Percentiles rank a stretch among this genome's conserved stretches.
Evolutionary conservation across 768 basidiomycete species (phyloP).

Genomic region (Cyclocybe cylindracea): DNA sequence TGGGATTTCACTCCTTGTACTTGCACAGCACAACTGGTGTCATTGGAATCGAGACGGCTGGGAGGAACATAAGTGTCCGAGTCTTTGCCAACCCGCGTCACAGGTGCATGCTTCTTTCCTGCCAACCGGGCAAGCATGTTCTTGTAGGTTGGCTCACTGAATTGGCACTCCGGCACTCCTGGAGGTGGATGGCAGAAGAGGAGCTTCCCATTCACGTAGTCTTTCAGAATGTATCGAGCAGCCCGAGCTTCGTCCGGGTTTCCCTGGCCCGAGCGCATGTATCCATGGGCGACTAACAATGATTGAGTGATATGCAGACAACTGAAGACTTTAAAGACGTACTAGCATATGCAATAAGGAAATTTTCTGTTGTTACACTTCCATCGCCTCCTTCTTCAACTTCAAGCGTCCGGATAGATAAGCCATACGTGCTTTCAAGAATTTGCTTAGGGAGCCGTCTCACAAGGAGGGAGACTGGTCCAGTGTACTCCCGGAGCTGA

Average conservation of each 20-base stretch:
- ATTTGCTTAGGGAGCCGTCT: slow-evolving; percentile 80
- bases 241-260: slow-evolving; percentile 97
- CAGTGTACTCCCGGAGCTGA: slow-evolving; percentile 92
- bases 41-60: slow-evolving; percentile 23
- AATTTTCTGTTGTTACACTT: slow-evolving; percentile 70
- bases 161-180: slow-evolving; percentile 57
- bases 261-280: slow-evolving; percentile 90
- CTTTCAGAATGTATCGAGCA: slow-evolving; percentile 90
- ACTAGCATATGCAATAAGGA: slow-evolving; percentile 93
- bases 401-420: slow-evolving; percentile 63
- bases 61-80: slow-evolving; percentile 80
- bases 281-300: slow-evolving; percentile 85
- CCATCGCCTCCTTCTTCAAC: slow-evolving; percentile 87
- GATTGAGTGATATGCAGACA: slow-evolving; percentile 12
- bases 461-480: slow-evolving; percentile 76
- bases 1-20: slow-evolving; percentile 55
- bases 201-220: slow-evolving; percentile 94
- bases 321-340: slow-evolving; percentile 34
- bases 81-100: slow-evolving; percentile 80
- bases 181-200: slow-evolving; percentile 93
- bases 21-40: slow-evolving; percentile 26
- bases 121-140: slow-evolving; percentile 56
- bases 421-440: slow-evolving; percentile 88
- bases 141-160: slow-evolving; percentile 74
- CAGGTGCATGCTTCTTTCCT: slow-evolving; percentile 88